Evolutionary conservation across 1,139 yeast genomes (phyloP).

Genomic region (Blastobotrys proliferans): DNA sequence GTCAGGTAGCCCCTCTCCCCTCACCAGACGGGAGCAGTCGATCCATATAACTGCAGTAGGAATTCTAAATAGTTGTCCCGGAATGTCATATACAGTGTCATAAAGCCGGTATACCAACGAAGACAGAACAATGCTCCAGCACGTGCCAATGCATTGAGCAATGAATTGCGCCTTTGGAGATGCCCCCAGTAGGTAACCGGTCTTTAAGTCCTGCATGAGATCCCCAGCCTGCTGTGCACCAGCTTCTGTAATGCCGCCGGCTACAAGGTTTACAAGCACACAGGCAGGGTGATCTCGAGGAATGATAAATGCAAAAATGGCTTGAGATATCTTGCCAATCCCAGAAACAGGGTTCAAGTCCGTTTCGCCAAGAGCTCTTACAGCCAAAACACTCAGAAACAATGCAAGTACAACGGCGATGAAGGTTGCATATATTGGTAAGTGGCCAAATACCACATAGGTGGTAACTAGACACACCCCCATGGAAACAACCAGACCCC

Average conservation of each 20-base stretch:
- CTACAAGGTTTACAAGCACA: slow-evolving; percentile 77
- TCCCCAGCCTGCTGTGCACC: slow-evolving; percentile 99
- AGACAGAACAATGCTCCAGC: slow-evolving; percentile 76
- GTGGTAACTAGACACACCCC: slow-evolving; percentile 63
- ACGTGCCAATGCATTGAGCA: slow-evolving; percentile 84
- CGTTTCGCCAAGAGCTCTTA: slow-evolving; percentile 92
- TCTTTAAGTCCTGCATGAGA: slow-evolving; percentile 92
- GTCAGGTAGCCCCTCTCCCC: slow-evolving; percentile 87
- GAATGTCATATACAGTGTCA: slow-evolving; percentile 76
- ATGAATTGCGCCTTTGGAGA: slow-evolving; percentile 87
- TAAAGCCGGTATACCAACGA: slow-evolving; percentile 79
- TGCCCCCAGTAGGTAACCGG: slow-evolving; percentile 89
- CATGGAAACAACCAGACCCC: slow-evolving; percentile 64
- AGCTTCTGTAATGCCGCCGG: slow-evolving; percentile 97
- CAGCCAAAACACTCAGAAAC: slow-evolving; percentile 77
- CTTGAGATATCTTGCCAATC: slow-evolving; percentile 88
- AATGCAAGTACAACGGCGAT: slow-evolving; percentile 72
- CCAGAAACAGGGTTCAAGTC: slow-evolving; percentile 97
- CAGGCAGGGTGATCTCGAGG: slow-evolving; percentile 76
- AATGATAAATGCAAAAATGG: slow-evolving; percentile 77
- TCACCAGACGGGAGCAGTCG: slow-evolving; percentile 88
- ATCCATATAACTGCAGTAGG: slow-evolving; percentile 98
- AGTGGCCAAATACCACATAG: slow-evolving; percentile 55
- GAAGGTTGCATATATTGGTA: slow-evolving; percentile 67
- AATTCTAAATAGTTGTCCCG: slow-evolving; percentile 72